A percentile compares a stretch with the other conserved stretches of the same genome.
Evolutionary conservation across 2,329 filamentous ascomycete genomes (phyloP).

Genomic region (Cladorrhinum sp.): DNA sequence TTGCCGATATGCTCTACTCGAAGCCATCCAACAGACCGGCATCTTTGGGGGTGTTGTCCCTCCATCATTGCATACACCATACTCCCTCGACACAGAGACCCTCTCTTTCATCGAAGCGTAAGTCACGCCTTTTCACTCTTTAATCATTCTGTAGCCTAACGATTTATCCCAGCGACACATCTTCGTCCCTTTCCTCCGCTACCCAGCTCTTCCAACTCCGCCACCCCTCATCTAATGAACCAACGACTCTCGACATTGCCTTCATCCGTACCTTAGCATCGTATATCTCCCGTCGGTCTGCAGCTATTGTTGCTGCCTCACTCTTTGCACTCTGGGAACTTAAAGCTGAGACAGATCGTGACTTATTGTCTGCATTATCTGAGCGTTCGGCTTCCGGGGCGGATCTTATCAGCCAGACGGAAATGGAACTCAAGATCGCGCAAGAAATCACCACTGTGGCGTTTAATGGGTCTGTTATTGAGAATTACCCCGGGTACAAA

Average conservation of each 20-base stretch:
- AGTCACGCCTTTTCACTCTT: slow-evolving; percentile 26
- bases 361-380: slow-evolving; percentile 31
- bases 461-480: slow-evolving; percentile 76
- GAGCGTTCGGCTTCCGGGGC: background rate
- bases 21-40: slow-evolving; percentile 54
- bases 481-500: slow-evolving; percentile 71
- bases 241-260: slow-evolving; percentile 47
- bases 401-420: slow-evolving; percentile 42
- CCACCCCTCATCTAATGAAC: slow-evolving; percentile 45
- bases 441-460: slow-evolving; percentile 57
- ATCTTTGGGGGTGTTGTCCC: slow-evolving; percentile 57
- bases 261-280: slow-evolving; percentile 52
- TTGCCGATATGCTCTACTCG: slow-evolving; percentile 54
- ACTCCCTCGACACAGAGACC: slow-evolving; percentile 60
- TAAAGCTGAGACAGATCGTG: slow-evolving; percentile 49
- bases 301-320: slow-evolving; percentile 57
- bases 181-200: slow-evolving; percentile 42
- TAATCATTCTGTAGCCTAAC: background rate
- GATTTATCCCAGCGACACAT: slow-evolving; percentile 37
- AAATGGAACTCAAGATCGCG: slow-evolving; percentile 39
- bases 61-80: slow-evolving; percentile 48
- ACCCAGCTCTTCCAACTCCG: slow-evolving; percentile 47
- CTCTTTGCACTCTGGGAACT: slow-evolving; percentile 59
- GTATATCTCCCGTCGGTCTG: slow-evolving; percentile 55
- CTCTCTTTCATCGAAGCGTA: slow-evolving; percentile 58